These are phyloP conservation scores for Trametes polyzona DNA, from an alignment of 1,284 basidiomycete genomes.

Conservation along the genomic window DNA sequence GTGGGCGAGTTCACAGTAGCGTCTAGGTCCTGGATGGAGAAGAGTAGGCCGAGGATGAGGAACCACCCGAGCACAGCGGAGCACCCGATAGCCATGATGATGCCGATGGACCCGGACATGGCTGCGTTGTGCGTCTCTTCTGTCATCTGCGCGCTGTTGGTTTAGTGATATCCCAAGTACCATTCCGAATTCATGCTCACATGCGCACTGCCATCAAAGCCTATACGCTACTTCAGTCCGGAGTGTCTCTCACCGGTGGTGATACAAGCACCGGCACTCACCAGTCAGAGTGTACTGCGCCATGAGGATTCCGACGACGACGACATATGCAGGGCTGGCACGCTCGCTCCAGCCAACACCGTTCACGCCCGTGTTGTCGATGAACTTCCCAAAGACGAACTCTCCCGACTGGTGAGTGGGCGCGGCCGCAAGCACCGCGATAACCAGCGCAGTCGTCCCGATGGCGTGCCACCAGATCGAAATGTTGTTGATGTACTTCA, in stretches of 20 bases:
- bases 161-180: slow-evolving; percentile 8
- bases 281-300: slow-evolving; percentile 74
- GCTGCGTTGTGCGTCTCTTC: slow-evolving; percentile 80
- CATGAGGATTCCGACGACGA: slow-evolving; percentile 70
- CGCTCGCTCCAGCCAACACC: slow-evolving; percentile 69
- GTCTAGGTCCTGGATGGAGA: slow-evolving; percentile 75
- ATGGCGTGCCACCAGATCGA: slow-evolving; percentile 76
- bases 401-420: slow-evolving; percentile 67
- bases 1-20: slow-evolving; percentile 54
- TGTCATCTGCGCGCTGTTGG: slow-evolving; percentile 56
- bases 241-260: not conserved
- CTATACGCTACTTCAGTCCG: slow-evolving; percentile 40
- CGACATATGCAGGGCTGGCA: slow-evolving; percentile 72
- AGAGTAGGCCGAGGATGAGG: slow-evolving; percentile 70
- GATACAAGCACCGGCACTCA: slow-evolving; percentile 33
- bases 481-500: slow-evolving; percentile 71
- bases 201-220: slow-evolving; percentile 74
- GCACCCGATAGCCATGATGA: slow-evolving; percentile 76
- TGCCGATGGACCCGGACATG: slow-evolving; percentile 66
- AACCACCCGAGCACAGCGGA: slow-evolving; percentile 75
- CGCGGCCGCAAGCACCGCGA: slow-evolving; percentile 70
- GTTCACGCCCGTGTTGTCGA: slow-evolving; percentile 66
- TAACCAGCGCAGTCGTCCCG: slow-evolving; percentile 66
- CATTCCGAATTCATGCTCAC: slow-evolving; percentile 40
- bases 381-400: slow-evolving; percentile 72